Base-by-base conservation (phyloP, 441 rosid species). In the Pelargonium fulgidum region DNA sequence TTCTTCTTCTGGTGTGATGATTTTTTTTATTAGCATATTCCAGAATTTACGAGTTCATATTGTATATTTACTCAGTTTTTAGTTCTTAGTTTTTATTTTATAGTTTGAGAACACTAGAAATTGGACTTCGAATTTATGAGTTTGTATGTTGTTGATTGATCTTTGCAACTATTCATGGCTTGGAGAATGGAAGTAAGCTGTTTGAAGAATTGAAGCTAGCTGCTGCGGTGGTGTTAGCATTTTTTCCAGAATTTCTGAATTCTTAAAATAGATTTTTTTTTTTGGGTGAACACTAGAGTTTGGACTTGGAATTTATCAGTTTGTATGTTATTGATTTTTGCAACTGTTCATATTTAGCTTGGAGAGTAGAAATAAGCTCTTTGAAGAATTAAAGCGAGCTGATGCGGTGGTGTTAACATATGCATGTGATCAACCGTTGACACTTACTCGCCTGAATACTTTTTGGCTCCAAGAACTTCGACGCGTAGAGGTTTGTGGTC, bases 401-500 rank as follows among this genome's bases (percentile, higher is more conserved):
- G 91, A 86, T 82, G 89, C 72, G 13, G 86, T 86, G 47, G 80
- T 83, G 52, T 75, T 86, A 47, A 75, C 85, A 0, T 85, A 85
- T 67, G 88, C 88, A 3, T 83, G 87, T 75, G 86, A 79, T 74
- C 81, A 73, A 62, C 80, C 81, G 10, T 22, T 68, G 2, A 84
- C 91, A 8, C 82, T 83, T 64, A 68, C 79, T 80, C 80, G 91
- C 11, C 66, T 86, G 71, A 75, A 44, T 73, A 76, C 81, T 68
- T 85, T 78, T 76, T 86, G 87, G 88, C 88, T 86, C 72, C 84
- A 81, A 20, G 85, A 86, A 84, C 82, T 83, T 76, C 83, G 81
- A 2, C 79, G 83, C 4, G 68, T 85, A 81, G 81, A 86, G 83
- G 83, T 86, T 75, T 64, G 73, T 11, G 16, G 2, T 73, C 2